These are phyloP conservation scores for Pyrenula massariospora DNA, from an alignment of 495 filamentous ascomycete species.

Conservation along the genomic window DNA sequence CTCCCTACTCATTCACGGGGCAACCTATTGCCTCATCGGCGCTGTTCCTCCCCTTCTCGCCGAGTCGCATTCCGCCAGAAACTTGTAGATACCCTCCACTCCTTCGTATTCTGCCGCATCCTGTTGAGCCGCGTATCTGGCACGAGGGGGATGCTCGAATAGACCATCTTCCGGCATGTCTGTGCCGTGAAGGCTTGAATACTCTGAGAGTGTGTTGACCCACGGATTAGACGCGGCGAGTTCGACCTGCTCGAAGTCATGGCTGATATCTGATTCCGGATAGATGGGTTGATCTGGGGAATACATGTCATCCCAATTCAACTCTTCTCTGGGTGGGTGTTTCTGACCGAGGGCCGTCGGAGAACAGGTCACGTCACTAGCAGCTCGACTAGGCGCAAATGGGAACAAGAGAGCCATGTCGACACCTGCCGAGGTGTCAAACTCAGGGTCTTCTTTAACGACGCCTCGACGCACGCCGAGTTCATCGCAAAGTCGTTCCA, in stretches of 20 bases:
- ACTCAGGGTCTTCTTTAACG: slow-evolving; percentile 67
- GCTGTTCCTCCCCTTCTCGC: slow-evolving; percentile 22
- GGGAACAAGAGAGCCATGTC: slow-evolving; percentile 74
- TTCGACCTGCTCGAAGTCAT: slow-evolving; percentile 36
- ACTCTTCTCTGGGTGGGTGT: slow-evolving; percentile 15
- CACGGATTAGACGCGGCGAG: slow-evolving; percentile 38
- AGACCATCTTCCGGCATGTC: slow-evolving; percentile 35
- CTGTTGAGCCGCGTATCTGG: slow-evolving; percentile 22
- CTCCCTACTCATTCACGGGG: too few species aligned
- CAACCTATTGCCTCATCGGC: neutral
- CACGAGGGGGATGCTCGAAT: slow-evolving; percentile 20
- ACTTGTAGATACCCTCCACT: slow-evolving; percentile 74
- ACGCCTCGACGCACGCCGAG: slow-evolving; percentile 69
- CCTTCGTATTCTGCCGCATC: slow-evolving; percentile 57
- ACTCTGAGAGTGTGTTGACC: slow-evolving; percentile 33
- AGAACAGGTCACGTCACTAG: slow-evolving; percentile 10
- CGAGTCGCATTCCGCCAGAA: slow-evolving; percentile 75
- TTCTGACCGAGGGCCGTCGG: slow-evolving; percentile 9
- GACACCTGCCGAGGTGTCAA: slow-evolving; percentile 46
- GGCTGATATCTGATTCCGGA: slow-evolving; percentile 12
- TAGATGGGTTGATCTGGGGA: slow-evolving; percentile 24
- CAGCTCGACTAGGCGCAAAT: slow-evolving; percentile 53
- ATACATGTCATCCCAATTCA: slow-evolving; percentile 50
- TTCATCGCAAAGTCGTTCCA: slow-evolving; percentile 77
- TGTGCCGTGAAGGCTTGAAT: slow-evolving; percentile 40